phyloP scores from a whole-genome alignment of 768 basidiomycete species.

The Cantharellus cinnabarinus region DNA sequence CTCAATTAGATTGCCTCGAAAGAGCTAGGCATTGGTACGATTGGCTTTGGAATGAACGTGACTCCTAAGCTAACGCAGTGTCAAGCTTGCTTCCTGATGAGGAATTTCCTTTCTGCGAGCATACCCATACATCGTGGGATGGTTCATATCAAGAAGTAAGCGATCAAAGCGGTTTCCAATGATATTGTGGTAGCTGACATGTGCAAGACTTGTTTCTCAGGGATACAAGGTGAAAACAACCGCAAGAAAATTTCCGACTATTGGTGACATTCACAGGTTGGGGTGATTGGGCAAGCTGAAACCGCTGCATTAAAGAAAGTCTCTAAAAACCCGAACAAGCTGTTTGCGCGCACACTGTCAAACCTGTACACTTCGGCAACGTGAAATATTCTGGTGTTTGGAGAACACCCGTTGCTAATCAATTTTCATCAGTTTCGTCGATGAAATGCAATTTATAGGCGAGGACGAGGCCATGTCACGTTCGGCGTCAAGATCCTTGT shows the following conservation, averaged over 20 bases:
- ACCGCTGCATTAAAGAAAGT: conserved; percentile 79
- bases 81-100: conserved; percentile 36
- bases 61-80: not conserved
- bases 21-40: conserved; percentile 42
- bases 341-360: conserved; percentile 55
- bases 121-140: conserved; percentile 45
- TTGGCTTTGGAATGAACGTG: not conserved
- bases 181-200: conserved; percentile 1
- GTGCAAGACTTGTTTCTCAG: conserved; percentile 41
- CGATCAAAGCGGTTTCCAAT: conserved; percentile 10
- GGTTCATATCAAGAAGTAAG: conserved; percentile 8
- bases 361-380: conserved; percentile 75
- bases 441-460: conserved; percentile 24
- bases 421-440: conserved; percentile 47
- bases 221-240: conserved; percentile 43
- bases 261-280: conserved; percentile 15
- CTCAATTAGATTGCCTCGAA: conserved; percentile 40
- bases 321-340: conserved; percentile 48
- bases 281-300: conserved; percentile 64
- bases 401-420: conserved; percentile 2
- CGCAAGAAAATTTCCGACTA: not conserved
- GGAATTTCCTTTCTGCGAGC: conserved; percentile 57
- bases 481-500: conserved; percentile 44
- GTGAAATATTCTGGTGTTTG: conserved; percentile 24
- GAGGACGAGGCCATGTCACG: conserved; percentile 15